phyloP scores from a whole-genome alignment of 495 filamentous ascomycete species.

The Penicillium antarcticum region DNA sequence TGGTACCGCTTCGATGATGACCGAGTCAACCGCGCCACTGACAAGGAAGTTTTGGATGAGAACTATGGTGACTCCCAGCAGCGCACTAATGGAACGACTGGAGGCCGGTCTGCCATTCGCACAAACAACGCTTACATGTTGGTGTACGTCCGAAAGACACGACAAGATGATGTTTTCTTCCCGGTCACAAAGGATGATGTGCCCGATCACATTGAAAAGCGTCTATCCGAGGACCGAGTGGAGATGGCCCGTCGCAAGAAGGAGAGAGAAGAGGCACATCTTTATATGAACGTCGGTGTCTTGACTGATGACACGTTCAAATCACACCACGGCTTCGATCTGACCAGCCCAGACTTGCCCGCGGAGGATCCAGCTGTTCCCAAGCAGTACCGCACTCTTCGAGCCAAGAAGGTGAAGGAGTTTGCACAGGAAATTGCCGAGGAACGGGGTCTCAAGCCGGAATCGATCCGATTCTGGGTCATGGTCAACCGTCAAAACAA shows the following conservation, averaged over 20 bases:
- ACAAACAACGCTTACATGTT: constrained; percentile 89
- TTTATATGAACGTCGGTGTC: constrained; percentile 80
- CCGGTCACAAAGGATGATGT: constrained; percentile 72
- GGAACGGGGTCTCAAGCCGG: constrained; percentile 56
- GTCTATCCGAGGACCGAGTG: constrained; percentile 77
- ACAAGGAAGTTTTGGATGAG: constrained; percentile 89
- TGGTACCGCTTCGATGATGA: constrained; percentile 99
- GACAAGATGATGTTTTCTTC: constrained; percentile 74
- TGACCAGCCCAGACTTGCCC: constrained; percentile 70
- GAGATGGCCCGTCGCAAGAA: constrained; percentile 68
- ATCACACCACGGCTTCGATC: constrained; percentile 78
- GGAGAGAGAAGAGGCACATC: constrained; percentile 89
- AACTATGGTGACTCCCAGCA: constrained; percentile 93
- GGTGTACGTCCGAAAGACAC: constrained; percentile 89
- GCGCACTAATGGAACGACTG: constrained; percentile 52
- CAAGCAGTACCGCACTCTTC: constrained; percentile 63
- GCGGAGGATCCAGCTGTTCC: constrained; percentile 57
- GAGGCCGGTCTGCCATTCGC: constrained; percentile 64
- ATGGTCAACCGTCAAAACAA: constrained; percentile 99
- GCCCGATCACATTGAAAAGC: constrained; percentile 74
- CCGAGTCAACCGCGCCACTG: constrained; percentile 86
- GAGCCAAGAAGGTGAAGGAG: constrained; percentile 69
- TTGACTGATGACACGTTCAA: constrained; percentile 77
- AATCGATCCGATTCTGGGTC: constrained; percentile 78
- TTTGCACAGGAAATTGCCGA: constrained; percentile 65